A percentile compares a stretch with the other conserved stretches of the same genome.
Evolutionary conservation across 1,284 basidiomycete species (phyloP).

Genomic region (Ustilago loliicola): DNA sequence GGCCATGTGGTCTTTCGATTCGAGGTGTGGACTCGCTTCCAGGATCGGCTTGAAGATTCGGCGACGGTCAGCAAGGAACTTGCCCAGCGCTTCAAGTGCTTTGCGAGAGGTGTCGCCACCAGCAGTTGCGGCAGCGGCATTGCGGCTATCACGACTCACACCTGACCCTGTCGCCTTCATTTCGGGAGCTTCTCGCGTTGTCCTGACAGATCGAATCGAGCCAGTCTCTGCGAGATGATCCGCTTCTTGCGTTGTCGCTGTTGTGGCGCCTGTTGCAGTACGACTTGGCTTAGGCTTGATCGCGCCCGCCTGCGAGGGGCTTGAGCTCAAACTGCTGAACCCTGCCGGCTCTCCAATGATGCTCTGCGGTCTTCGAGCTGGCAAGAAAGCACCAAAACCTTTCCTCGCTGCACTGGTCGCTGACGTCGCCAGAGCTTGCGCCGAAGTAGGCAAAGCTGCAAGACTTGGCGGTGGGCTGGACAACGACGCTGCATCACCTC

Average conservation of each 20-base stretch:
- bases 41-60: conserved; percentile 66
- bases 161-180: conserved; percentile 37
- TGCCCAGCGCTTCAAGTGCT: conserved; percentile 64
- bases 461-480: conserved; percentile 32
- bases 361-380: conserved; percentile 48
- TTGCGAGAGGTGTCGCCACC: conserved; percentile 29
- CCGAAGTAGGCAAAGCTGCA: conserved; percentile 20
- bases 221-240: conserved; percentile 32
- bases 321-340: conserved; percentile 36
- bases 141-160: conserved; percentile 32
- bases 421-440: conserved; percentile 27
- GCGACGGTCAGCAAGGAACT: conserved; percentile 68
- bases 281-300: conserved; percentile 35
- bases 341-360: conserved; percentile 36
- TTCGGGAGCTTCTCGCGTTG: conserved; percentile 39
- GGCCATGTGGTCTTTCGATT: conserved; percentile 50
- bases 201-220: conserved; percentile 46
- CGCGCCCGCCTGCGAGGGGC: conserved; percentile 28
- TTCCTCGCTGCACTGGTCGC: conserved; percentile 37
- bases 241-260: conserved; percentile 15
- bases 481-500: conserved; percentile 17
- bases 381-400: conserved; percentile 62
- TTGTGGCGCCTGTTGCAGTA: conserved; percentile 15
- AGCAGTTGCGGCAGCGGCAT: conserved; percentile 2
- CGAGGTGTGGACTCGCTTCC: conserved; percentile 40